Base-by-base conservation (phyloP, 2,329 filamentous ascomycete genomes). In the Alternaria dauci region DNA sequence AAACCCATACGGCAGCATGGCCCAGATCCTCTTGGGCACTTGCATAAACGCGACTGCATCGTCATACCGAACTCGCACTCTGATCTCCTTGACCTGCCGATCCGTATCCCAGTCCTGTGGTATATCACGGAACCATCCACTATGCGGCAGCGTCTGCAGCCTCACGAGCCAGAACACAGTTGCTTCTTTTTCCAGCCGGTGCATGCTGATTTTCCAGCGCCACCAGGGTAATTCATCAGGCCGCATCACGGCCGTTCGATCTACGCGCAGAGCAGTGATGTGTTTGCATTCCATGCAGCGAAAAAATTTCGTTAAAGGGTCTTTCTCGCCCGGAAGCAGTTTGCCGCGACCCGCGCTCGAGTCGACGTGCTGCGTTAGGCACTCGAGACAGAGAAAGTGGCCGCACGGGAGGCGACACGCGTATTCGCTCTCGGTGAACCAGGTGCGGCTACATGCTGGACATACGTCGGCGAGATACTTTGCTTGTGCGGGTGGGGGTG, bases 341-440 rank as follows among this genome's bases (percentile, higher is more conserved):
- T 34, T 52, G 18, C 58, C 58, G 5, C 38, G 28, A 7, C 57
- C 57, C 34, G 43, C 39, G 12, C 39, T 56, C 2, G 26, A 8
- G 43, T 63, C 61, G 14, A 59, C 41, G 14, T 58, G 12, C n/a
- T 28, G 14, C 5, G 46, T 60, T 23, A 64, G 26, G 39, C 61
- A 62, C 53, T 55, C 50, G 20, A 64, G 32, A 38, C 63, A 66
- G 25, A 63, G 30, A 30, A 32, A 58, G 50, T 64, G 63, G 12
- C 52, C 47, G 48, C 61, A 64, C 12, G 32, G 23, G 28, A 64
- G 47, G n/a, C 23, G 20, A 43, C 58, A 61, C 4, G 58, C 43
- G 20, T 54, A 26, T 12, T 59, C 58, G 32, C 44, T 56, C 4
- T 58, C 46, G 14, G 30, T 58, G 25, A 54, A 61, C 60, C 53